Base-by-base conservation (phyloP, 371 early-diverging fungal species). In the Catenaria anguillulae region DNA sequence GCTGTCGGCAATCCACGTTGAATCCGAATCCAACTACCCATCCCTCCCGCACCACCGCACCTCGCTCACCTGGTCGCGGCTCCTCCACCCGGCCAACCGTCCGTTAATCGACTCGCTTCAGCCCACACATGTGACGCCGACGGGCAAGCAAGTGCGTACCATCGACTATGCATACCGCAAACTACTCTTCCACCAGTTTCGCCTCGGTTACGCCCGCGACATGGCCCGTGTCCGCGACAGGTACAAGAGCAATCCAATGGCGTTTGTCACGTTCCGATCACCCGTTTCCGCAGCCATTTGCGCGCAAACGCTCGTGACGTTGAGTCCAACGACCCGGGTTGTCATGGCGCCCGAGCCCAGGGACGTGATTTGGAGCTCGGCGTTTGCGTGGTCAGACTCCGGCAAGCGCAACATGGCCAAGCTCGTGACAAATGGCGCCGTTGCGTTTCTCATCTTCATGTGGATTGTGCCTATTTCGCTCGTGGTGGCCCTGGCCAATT, bases 401-500 rank as follows among this genome's bases (percentile, higher is more conserved):
- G 13, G 26, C 2, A 0, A 24, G 15, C 58, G 58, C 24, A 12
- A 12, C 17, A n/a, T 36, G 1, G 40, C 21, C 17, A 8, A 21
- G 24, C 13, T 42, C 10, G 36, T 36, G 24, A 40, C 31, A 34
- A 58, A 58, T 36, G 17, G 8, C 21, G 40, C 24, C 19, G 21
- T 58, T 26, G 42, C 26, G 29, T 34, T 36, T 36, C 12, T 33
- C 17, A 58, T 21, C 29, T 58, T 58, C 5, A 58, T 58, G 24
- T 58, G 58, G 58, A 42, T 58, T 24, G 36, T 58, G 10, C 58
- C 58, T 2, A 40, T 58, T 15, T 58, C 36, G 40, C 40, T 58
- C 36, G 58, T 58, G 8, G 58, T 58, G n/a, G 58, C 58, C 29
- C 58, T 58, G 35, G 58, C 43, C 58, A 58, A 58, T 31, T n/a